Evolutionary conservation across 176 grass and related monocot species (phyloP).

Genomic region (Triticum dicoccoides): DNA sequence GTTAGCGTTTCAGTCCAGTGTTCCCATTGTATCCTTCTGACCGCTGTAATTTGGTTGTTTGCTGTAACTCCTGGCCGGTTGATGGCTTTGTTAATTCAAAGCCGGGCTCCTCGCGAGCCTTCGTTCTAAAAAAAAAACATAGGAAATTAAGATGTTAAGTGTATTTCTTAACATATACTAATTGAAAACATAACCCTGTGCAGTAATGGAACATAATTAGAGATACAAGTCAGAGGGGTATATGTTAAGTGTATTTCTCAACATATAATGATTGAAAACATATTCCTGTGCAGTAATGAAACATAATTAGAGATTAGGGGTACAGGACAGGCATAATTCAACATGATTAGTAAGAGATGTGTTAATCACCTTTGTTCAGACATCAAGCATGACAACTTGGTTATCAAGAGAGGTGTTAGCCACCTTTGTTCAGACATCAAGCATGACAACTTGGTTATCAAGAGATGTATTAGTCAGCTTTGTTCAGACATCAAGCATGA

Average conservation of each 20-base stretch:
- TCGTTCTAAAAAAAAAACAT: not conserved
- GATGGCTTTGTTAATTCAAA: too few species aligned
- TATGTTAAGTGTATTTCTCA: not conserved
- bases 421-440: not conserved
- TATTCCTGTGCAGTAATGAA: not conserved
- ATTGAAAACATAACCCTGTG: not conserved
- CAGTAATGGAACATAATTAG: not conserved
- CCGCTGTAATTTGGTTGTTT: too few species aligned
- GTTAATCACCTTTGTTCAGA: not conserved
- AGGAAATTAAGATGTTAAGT: not conserved
- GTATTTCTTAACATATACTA: not conserved
- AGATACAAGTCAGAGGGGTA: not conserved
- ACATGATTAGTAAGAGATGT: not conserved
- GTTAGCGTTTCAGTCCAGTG: too few species aligned
- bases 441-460: not conserved
- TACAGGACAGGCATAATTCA: not conserved
- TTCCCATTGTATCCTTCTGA: too few species aligned
- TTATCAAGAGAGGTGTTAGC: not conserved
- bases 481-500: too few species aligned
- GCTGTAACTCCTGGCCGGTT: too few species aligned
- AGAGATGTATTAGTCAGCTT: not conserved
- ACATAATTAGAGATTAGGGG: not conserved
- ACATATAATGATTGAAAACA: not conserved
- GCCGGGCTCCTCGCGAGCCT: too few species aligned
- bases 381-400: not conserved